Conservation (phyloP, 139 green algal species). For the Coelastrella sp. region DNA sequence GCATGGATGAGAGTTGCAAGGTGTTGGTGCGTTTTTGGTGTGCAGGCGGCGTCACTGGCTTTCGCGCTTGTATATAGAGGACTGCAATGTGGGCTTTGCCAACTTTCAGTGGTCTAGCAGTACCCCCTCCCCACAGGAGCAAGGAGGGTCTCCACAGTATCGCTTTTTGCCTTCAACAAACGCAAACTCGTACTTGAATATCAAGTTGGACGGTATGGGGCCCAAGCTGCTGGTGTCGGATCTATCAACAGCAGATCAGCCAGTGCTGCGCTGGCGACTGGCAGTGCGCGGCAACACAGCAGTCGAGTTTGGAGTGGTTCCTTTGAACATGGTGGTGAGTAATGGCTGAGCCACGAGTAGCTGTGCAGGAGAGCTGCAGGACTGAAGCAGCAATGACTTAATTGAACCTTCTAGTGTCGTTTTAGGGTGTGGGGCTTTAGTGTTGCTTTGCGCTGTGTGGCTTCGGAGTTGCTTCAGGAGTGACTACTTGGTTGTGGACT, state of each 20-base stretch:
- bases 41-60: slow-evolving; percentile 57
- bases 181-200: slow-evolving; percentile 19
- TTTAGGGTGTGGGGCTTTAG: too few relatives aligned
- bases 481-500: too few relatives aligned
- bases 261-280: slow-evolving; percentile 71
- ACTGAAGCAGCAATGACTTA: too few relatives aligned
- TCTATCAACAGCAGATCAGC: slow-evolving; percentile 63
- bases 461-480: too few relatives aligned
- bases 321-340: slow-evolving; percentile 56
- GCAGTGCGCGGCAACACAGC: slow-evolving; percentile 77
- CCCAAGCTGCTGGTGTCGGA: slow-evolving; percentile 82
- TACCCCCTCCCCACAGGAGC: background rate
- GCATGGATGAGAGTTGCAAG: too few relatives aligned
- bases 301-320: slow-evolving; percentile 79
- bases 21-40: too few relatives aligned
- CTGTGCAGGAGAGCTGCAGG: background rate
- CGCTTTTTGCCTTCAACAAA: slow-evolving; percentile 7
- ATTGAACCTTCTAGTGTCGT: too few relatives aligned
- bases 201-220: slow-evolving; percentile 74
- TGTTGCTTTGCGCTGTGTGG: too few relatives aligned
- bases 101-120: slow-evolving; percentile 17
- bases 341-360: background rate
- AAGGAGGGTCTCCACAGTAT: background rate
- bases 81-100: slow-evolving; percentile 62
- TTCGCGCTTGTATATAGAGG: slow-evolving; percentile 65